Evolutionary conservation across 805 yeast species (phyloP).

Genomic region (Saccharomycopsis oosterbeekiorum): DNA sequence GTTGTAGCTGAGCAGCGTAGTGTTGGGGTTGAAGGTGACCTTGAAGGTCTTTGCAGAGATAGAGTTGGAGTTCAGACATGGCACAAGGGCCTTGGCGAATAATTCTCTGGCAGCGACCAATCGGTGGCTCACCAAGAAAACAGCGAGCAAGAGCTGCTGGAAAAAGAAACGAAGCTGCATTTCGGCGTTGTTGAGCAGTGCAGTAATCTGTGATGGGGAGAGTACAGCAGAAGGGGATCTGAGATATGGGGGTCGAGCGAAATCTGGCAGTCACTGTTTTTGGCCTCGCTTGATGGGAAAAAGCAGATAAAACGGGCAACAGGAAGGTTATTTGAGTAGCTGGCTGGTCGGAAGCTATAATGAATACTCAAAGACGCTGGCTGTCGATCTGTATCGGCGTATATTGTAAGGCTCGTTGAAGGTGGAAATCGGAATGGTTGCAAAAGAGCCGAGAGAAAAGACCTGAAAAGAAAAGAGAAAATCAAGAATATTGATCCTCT

Average conservation of each 20-base stretch:
- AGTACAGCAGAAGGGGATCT: not conserved
- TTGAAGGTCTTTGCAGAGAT: slow-evolving; percentile 65
- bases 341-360: too few relatives aligned
- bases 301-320: too few relatives aligned
- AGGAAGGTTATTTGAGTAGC: too few relatives aligned
- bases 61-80: slow-evolving; percentile 73
- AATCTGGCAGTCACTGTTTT: too few relatives aligned
- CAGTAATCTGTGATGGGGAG: not conserved
- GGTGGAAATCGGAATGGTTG: too few relatives aligned
- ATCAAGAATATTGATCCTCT: not conserved
- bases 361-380: too few relatives aligned
- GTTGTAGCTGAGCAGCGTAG: slow-evolving; percentile 55
- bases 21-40: slow-evolving; percentile 67
- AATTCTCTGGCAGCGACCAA: slow-evolving; percentile 29
- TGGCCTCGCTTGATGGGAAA: too few relatives aligned
- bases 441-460: too few relatives aligned
- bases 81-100: slow-evolving; percentile 67
- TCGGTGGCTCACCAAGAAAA: not conserved
- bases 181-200: not conserved
- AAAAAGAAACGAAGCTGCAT: not conserved
- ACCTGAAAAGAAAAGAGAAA: too few relatives aligned
- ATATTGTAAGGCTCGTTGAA: too few relatives aligned
- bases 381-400: too few relatives aligned
- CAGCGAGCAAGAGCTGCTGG: not conserved
- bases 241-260: too few relatives aligned